Base-by-base conservation (phyloP, 495 filamentous ascomycete genomes). In the Penicillium coprophilum region DNA sequence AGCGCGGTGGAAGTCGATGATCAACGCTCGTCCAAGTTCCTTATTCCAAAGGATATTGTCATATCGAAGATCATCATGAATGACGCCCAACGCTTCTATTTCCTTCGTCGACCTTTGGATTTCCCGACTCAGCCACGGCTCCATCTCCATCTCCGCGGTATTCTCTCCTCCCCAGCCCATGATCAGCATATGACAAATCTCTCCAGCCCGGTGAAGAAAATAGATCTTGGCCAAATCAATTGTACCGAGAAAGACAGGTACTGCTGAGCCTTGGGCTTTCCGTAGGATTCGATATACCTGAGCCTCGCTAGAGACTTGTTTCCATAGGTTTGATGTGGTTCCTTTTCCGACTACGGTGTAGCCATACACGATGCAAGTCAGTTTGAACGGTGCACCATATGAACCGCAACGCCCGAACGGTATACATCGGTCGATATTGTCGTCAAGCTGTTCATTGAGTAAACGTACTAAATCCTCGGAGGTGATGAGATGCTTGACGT, bases 321-420 rank as follows among this genome's bases (percentile, higher is more conserved):
- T 55, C 55, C 63, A 70, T 36, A 74, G 65, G 13, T 28, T 55
- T 9, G 50, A 58, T 2, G 66, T 66, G 17, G 78, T 81, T 19
- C 73, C 78, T 66, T 83, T 83, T 13, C 64, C 65, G 41, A 80
- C 63, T 24, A 83, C 66, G 5, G 76, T 80, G 46, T 82, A 82
- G 13, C 75, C 69, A 55, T 76, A 72, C 17, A 31, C 38, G 8
- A 63, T 36, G 51, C 71, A 66, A 8, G 65, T 75, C 1, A 81
- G 58, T 56, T 70, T 72, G 58, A 81, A 80, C 8, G 77, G 57
- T 5, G 67, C 68, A 21, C 75, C 60, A 43, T 55, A 70, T 3
- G 61, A 36, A 7, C 69, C 60, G 50, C 53, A 67, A 17, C 8
- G 2, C 1, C 68, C 51, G 20, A 70, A 38, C 3, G 65, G 64